Evolutionary conservation across 2,329 filamentous ascomycete genomes (phyloP), one percentile per base, ranked within the genome.

Genomic region (Coniella lustricola): DNA sequence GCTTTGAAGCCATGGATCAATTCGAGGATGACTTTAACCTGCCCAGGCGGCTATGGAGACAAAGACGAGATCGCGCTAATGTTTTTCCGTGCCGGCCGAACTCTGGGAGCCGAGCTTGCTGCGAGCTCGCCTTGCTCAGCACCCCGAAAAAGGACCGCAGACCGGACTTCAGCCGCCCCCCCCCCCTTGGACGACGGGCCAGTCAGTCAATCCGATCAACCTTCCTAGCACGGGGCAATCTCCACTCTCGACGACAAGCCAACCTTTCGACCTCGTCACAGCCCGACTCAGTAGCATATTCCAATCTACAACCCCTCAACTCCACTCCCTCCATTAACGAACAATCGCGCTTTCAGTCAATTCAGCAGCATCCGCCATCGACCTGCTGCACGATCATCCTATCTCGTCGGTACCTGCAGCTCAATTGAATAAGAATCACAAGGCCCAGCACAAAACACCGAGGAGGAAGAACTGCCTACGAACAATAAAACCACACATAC

Each of bases 241-340:
- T 50, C 50, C 50, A 52, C 50, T 52, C 47, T 42, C 36, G 38
- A 50, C 42, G 42, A 44, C 42, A 37, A 29, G 37, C 45, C 48
- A 35, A 39, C 38, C 29, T 22, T 39, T 29, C 37, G 7, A 12
- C 39, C 18, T 36, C 43, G n/a, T 38, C 44, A 40, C 40, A 29
- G 20, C 38, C 32, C 17, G 21, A 32, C n/a, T 16, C 22, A 44
- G 16, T 18, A n/a, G n/a, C n/a, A n/a, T n/a, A n/a, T n/a, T n/a
- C n/a, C 43, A 25, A 33, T 33, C 41, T n/a, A 39, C 44, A 31
- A 34, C 25, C 25, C 17, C 16, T 22, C 18, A 25, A 40, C 25
- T n/a, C 34, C 44, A 37, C 14, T 16, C 35, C 25, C 17, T 21
- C 14, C 32, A 25, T 33, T 21, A 16, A 44, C 12, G n/a, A 14